Evolutionary conservation across 2,329 filamentous ascomycete genomes (phyloP).

Genomic region (Calonectria pauciramosa): DNA sequence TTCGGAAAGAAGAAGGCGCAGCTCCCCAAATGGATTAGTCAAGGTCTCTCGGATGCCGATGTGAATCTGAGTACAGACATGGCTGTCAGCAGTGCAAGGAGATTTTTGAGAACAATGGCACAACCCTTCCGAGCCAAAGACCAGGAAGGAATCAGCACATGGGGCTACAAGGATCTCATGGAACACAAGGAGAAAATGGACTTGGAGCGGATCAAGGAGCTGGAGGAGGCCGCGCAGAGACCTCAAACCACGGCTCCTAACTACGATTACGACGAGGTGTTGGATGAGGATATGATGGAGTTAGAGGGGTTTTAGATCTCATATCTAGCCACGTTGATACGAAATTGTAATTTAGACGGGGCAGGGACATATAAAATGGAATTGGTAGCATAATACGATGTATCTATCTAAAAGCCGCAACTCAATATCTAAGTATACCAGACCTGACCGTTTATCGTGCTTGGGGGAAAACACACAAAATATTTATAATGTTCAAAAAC

Average conservation of each 20-base stretch:
- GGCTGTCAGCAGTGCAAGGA: slow-evolving; percentile 89
- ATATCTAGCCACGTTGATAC: background rate
- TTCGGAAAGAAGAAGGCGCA: slow-evolving; percentile 94
- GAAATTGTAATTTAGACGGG: background rate
- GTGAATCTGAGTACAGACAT: slow-evolving; percentile 96
- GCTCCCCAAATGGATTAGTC: slow-evolving; percentile 96
- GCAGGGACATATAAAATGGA: background rate
- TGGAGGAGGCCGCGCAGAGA: slow-evolving; percentile 61
- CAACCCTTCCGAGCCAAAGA: slow-evolving; percentile 87
- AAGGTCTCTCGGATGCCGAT: slow-evolving; percentile 87
- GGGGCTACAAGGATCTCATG: slow-evolving; percentile 85
- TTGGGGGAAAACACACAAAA: background rate
- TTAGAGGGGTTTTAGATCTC: slow-evolving; percentile 52
- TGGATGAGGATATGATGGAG: slow-evolving; percentile 70
- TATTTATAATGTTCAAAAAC: background rate
- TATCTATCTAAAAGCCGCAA: slow-evolving; percentile 3
- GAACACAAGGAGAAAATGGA: slow-evolving; percentile 83
- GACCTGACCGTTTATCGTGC: background rate
- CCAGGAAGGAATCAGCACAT: slow-evolving; percentile 94
- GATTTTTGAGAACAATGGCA: slow-evolving; percentile 91
- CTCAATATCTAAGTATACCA: slow-evolving; percentile 10
- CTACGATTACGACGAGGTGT: slow-evolving; percentile 66
- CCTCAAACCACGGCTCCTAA: slow-evolving; percentile 42
- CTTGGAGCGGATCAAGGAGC: slow-evolving; percentile 74
- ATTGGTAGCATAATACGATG: background rate